Evolutionary conservation across 805 yeast species (phyloP), one percentile per base, ranked within the genome.

Genomic region (Saturnispora mendoncae): DNA sequence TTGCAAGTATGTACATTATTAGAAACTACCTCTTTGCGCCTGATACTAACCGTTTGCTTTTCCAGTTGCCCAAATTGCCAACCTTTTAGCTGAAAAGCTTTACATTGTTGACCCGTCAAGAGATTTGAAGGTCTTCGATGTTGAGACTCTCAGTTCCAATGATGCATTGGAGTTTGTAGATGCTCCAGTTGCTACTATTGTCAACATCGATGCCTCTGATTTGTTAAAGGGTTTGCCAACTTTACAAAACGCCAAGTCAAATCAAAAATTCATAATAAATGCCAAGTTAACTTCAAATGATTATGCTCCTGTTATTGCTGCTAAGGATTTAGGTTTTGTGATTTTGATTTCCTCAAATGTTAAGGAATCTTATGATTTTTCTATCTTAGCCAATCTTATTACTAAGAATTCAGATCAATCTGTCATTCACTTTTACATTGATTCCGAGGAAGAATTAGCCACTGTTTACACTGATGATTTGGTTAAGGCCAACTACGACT

Each of bases 371-470:
- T 60, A 66, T 34, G 69, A 69, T 39, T 67, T 74, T 46, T 68
- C 84, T 5, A 60, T 74, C 34, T 71, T 78, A 20, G 75, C 94
- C 2, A 73, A 76, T 51, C 62, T 75, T 34, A 58, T 79, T 30
- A 73, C 88, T 6, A 58, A 66, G 27, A 62, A 63, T 42, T 58
- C 71, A 26, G 47, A 60, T 5, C 66, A 64, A 38, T 74, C 92
- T 1, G 85, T 84, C 4, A 67, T 87, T 45, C 95, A 87, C 62
- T 83, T 87, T 57, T 80, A 72, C 55, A 56, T 64, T 15, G 42
- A 50, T 25, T 30, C 46, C 10, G 14, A 15, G 6, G 47, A 42
- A 18, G 33, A 27, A 14, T 35, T 36, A 17, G 18, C 24, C 6
- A 23, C 46, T 10, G 14, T 32, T 14, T 51, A 49, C 27, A 42